Percentiles rank a stretch among this genome's conserved stretches.
These are phyloP conservation scores for Trichoderma brevicompactum DNA, from an alignment of 2,329 filamentous ascomycete species.

Conservation along the genomic window DNA sequence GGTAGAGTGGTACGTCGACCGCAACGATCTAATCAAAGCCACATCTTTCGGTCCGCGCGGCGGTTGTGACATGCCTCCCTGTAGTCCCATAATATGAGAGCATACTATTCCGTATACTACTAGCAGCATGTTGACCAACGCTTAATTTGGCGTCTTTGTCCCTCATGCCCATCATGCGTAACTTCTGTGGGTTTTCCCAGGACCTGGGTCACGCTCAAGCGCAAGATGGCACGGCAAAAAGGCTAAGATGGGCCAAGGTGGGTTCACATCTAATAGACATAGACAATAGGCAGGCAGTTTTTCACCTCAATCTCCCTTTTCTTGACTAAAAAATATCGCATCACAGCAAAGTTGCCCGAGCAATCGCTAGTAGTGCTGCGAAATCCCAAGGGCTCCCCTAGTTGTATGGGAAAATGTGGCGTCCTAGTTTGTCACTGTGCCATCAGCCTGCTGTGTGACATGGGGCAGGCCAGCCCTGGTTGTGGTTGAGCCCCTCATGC, in stretches of 20 bases:
- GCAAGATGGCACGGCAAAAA: conserved; percentile 6
- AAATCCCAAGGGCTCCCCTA: not conserved
- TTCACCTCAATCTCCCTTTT: not conserved
- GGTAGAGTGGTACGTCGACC: not conserved
- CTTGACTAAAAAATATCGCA: not conserved
- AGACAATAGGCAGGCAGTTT: not conserved
- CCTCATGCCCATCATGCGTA: not conserved
- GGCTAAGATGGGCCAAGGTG: conserved; percentile 13
- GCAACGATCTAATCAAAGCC: not conserved
- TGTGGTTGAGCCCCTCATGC: conserved; percentile 24
- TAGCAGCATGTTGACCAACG: not conserved
- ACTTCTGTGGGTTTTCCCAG: conserved; percentile 7
- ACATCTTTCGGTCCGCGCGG: not conserved
- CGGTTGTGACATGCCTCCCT: conserved; percentile 4
- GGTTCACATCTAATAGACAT: not conserved
- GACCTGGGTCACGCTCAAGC: not conserved
- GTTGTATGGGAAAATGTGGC: not conserved
- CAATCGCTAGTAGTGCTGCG: not conserved
- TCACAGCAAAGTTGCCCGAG: not conserved
- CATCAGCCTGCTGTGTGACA: conserved; percentile 13
- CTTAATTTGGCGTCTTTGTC: not conserved
- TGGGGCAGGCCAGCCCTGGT: conserved; percentile 10
- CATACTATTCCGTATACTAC: not conserved
- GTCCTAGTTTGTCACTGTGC: conserved; percentile 1
- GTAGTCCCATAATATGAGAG: not conserved